A percentile compares a stretch with the other conserved stretches of the same genome.
Evolutionary conservation across 2,329 filamentous ascomycete genomes (phyloP).

Genomic region (Akanthomyces lecanii): DNA sequence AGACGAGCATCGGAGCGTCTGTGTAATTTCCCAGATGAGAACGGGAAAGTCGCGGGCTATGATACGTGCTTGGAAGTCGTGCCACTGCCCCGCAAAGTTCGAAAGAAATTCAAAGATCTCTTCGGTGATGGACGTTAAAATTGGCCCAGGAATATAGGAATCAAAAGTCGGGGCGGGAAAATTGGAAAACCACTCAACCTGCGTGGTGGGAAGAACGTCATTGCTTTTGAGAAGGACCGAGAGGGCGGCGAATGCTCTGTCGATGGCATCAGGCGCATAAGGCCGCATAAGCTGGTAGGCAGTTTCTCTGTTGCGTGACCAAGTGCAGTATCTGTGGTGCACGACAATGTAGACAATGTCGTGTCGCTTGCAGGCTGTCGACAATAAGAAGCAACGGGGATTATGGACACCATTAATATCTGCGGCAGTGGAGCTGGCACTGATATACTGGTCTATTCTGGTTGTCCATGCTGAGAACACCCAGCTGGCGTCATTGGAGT

Average conservation of each 20-base stretch:
- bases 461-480: not conserved
- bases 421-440: not conserved
- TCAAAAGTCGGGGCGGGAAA: constrained; percentile 34
- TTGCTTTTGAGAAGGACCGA: constrained; percentile 37
- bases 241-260: constrained; percentile 33
- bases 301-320: constrained; percentile 36
- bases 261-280: constrained; percentile 20
- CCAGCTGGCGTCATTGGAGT: not conserved
- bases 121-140: not conserved
- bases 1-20: constrained; percentile 26
- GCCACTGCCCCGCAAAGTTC: constrained; percentile 24
- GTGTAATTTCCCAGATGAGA: constrained; percentile 25
- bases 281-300: constrained; percentile 28
- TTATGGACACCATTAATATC: not conserved
- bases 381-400: constrained; percentile 51
- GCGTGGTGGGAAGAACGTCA: constrained; percentile 24
- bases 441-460: not conserved
- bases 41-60: constrained; percentile 26
- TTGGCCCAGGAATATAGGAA: constrained; percentile 19
- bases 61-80: constrained; percentile 16
- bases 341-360: constrained; percentile 63
- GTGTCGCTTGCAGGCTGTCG: constrained; percentile 47
- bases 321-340: constrained; percentile 62
- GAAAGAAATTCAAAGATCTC: constrained; percentile 25
- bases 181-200: constrained; percentile 32